Conservation (phyloP, 768 basidiomycete genomes). For the Leucosporidium yakuticum region DNA sequence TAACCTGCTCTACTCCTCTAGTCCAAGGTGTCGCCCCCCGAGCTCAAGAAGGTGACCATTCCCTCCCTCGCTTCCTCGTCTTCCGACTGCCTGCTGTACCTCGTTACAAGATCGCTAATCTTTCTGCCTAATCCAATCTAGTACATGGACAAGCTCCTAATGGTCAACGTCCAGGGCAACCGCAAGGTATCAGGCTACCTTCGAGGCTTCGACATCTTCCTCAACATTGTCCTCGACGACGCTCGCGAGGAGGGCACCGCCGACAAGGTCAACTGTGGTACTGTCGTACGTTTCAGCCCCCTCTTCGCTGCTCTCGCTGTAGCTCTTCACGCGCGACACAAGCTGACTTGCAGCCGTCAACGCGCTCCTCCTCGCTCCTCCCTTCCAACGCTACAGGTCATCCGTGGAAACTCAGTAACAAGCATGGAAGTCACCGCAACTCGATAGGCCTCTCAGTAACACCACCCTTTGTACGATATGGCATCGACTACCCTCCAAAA, state of each 20-base stretch:
- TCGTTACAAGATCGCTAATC: not conserved
- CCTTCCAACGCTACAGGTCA: conserved; percentile 56
- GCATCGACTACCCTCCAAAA: too few relatives aligned
- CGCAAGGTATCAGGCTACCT: conserved; percentile 91
- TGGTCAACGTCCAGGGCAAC: conserved; percentile 70
- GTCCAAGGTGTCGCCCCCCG: conserved; percentile 87
- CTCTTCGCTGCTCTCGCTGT: not conserved
- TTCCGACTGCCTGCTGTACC: too few relatives aligned
- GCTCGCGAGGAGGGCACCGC: conserved; percentile 84
- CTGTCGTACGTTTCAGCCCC: conserved; percentile 60
- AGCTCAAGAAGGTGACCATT: conserved; percentile 86
- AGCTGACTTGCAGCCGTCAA: not conserved
- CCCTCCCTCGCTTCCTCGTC: conserved; percentile 14
- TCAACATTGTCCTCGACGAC: conserved; percentile 96
- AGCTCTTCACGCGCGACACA: not conserved
- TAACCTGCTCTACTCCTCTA: not conserved
- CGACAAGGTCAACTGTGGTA: conserved; percentile 67
- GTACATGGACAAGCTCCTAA: conserved; percentile 99
- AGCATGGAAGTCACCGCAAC: conserved; percentile 66
- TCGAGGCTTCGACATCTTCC: conserved; percentile 95
- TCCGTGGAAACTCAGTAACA: conserved; percentile 92
- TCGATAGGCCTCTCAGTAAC: not conserved
- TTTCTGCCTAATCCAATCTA: conserved; percentile 44
- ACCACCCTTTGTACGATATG: not conserved
- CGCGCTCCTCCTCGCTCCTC: not conserved